phyloP scores from a whole-genome alignment of 179 eudicot species.

The Gypsophila paniculata region DNA sequence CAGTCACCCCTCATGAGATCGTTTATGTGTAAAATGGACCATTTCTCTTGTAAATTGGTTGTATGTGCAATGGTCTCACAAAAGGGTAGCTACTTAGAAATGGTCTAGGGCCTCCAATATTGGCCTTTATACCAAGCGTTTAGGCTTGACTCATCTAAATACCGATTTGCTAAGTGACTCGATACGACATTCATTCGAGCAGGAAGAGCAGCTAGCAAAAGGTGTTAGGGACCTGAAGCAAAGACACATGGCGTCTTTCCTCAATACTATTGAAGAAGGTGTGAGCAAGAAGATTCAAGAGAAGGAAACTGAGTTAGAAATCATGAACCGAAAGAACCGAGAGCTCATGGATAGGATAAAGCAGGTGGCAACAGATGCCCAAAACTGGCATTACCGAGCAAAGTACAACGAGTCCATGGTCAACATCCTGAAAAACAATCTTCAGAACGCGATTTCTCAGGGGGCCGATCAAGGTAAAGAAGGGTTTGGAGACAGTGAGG shows the following conservation, averaged over 20 bases:
- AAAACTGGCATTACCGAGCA: slow-evolving; percentile 73
- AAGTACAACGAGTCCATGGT: slow-evolving; percentile 79
- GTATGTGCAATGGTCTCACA: too few relatives aligned
- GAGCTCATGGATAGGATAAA: slow-evolving; percentile 68
- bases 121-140: too few relatives aligned
- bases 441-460: slow-evolving; percentile 61
- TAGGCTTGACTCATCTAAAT: neutral
- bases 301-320: slow-evolving; percentile 67
- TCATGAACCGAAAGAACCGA: slow-evolving; percentile 61
- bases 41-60: too few relatives aligned
- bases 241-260: slow-evolving; percentile 61
- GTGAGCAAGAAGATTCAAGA: slow-evolving; percentile 61
- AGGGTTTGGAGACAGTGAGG: slow-evolving; percentile 80
- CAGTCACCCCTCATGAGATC: too few relatives aligned
- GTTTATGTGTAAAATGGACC: too few relatives aligned
- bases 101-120: too few relatives aligned
- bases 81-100: too few relatives aligned
- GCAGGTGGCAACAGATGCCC: slow-evolving; percentile 69
- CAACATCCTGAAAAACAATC: slow-evolving; percentile 57
- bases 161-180: neutral
- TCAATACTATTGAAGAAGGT: slow-evolving; percentile 55
- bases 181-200: slow-evolving; percentile 24
- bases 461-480: slow-evolving; percentile 61
- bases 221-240: slow-evolving; percentile 66
- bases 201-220: slow-evolving; percentile 69